Base-by-base conservation (phyloP, 495 filamentous ascomycete species). In the Podospora pseudopauciseta region DNA sequence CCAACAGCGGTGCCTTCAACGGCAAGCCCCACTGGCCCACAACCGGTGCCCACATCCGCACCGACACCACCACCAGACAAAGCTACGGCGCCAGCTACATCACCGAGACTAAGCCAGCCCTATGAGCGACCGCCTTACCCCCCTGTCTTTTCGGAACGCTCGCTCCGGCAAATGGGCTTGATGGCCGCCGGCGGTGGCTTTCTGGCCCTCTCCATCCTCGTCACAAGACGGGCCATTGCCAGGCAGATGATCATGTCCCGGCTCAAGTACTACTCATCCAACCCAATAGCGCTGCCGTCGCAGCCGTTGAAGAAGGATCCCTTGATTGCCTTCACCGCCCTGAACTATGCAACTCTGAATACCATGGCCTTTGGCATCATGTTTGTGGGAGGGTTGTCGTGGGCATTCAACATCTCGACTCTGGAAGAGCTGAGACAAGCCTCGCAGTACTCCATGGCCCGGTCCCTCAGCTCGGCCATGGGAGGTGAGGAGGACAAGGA, bases 261-360 rank as follows among this genome's bases (percentile, higher is more conserved):
- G 62, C 91, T 91, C 5, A 85, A 85, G 63, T 92, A 86, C 83
- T 93, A 87, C 81, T 81, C 88, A 18, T 86, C 80, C 56, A 88
- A 85, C 74, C 87, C 86, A 18, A 20, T 1, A 16, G 16, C 55
- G 20, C 30, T 18, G 49, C 26, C 5, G 18, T 60, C 13, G 0
- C 32, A 19, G 13, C 71, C 28, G 30, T 59, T n/a, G 62, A 57
- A 30, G 34, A 58, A 49, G 34, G 86, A 89, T 60, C 80, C 84
- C 1, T 68, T 86, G 32, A 87, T 94, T 23, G 93, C 93, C 0
- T 74, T 92, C 57, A 88, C 94, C 76, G 93, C 93, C 5, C 80
- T 97, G 13, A 89, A 87, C 63, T 76, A 96, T n/a, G 93, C 93
- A 0, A 95, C 92, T 0, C 80, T 96, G 66, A 94, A 95, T 71